phyloP scores from a whole-genome alignment of 2,329 filamentous ascomycete genomes.

The Pseudonectria buxi region DNA sequence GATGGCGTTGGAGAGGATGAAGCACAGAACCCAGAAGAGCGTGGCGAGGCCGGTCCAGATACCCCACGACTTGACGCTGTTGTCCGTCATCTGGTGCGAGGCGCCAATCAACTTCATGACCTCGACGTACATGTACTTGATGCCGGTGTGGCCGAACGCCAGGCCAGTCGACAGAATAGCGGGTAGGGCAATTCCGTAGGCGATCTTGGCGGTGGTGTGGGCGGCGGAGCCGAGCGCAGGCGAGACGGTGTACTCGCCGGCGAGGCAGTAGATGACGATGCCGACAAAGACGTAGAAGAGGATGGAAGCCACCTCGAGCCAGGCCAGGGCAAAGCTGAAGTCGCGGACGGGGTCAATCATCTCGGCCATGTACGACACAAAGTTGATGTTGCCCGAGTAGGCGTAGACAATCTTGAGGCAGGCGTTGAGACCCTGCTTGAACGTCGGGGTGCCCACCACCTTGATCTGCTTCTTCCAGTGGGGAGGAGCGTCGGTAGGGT shows the following conservation, averaged over 20 bases:
- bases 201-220: constrained; percentile 17
- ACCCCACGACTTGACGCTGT: constrained; percentile 27
- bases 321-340: constrained; percentile 22
- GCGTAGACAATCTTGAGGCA: constrained; percentile 31
- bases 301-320: constrained; percentile 20
- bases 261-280: constrained; percentile 22
- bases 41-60: constrained; percentile 29
- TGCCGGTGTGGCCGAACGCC: constrained; percentile 27
- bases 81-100: constrained; percentile 26
- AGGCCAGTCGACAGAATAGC: constrained; percentile 25
- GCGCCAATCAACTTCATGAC: constrained; percentile 27
- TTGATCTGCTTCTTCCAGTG: constrained; percentile 24
- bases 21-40: constrained; percentile 28
- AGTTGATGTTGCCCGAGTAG: constrained; percentile 32
- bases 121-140: constrained; percentile 29
- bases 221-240: constrained; percentile 21
- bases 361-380: constrained; percentile 30
- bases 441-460: constrained; percentile 23
- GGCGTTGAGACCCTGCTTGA: constrained; percentile 26
- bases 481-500: constrained; percentile 22
- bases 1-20: constrained; percentile 30
- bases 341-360: constrained; percentile 28
- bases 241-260: constrained; percentile 22
- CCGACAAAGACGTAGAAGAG: constrained; percentile 19
- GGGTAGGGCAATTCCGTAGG: constrained; percentile 27